These are phyloP conservation scores for Leccinum fibrillosum DNA, from an alignment of 768 basidiomycete genomes.

Conservation along the genomic window DNA sequence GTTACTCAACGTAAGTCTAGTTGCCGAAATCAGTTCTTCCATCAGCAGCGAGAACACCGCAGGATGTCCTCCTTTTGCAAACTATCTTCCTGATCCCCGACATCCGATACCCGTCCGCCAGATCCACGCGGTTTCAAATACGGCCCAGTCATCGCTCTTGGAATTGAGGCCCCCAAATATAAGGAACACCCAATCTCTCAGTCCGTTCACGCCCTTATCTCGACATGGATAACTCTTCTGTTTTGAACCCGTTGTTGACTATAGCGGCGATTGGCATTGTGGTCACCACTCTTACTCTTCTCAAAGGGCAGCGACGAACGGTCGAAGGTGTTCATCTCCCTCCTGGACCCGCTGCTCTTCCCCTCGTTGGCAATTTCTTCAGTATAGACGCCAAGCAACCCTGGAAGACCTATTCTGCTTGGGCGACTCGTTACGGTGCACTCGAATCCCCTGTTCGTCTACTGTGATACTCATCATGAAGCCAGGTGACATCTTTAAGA, in stretches of 20 bases:
- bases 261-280: neutral
- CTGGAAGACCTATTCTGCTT: slow-evolving; percentile 20
- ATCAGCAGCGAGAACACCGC: neutral
- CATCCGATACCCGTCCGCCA: neutral
- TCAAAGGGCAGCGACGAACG: slow-evolving; percentile 2
- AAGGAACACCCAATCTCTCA: neutral
- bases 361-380: slow-evolving; percentile 16
- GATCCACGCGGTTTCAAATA: neutral
- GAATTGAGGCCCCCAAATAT: neutral
- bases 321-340: slow-evolving; percentile 4
- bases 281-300: neutral
- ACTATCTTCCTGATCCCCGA: neutral
- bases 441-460: neutral
- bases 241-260: neutral
- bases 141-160: neutral
- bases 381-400: slow-evolving; percentile 15
- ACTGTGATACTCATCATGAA: neutral
- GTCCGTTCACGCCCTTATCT: neutral
- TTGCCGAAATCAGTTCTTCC: neutral
- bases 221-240: neutral
- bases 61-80: neutral
- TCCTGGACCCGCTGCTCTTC: slow-evolving; percentile 18
- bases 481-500: slow-evolving; percentile 18
- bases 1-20: neutral
- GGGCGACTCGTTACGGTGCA: slow-evolving; percentile 18